These are phyloP conservation scores for Primulina tabacum DNA, from an alignment of 257 asterid genomes.

Conservation along the genomic window DNA sequence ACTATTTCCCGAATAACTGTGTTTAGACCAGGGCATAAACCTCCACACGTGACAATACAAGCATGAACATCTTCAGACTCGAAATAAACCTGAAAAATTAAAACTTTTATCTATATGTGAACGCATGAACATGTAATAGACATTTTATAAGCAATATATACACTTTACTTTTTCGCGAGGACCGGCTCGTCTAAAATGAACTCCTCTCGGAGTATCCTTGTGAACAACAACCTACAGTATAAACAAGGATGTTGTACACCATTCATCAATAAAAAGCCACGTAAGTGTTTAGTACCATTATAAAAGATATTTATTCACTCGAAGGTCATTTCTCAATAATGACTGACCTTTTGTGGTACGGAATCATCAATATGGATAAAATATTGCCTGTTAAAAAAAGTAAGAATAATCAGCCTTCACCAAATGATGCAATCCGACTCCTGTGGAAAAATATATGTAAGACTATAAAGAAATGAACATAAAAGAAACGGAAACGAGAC, in stretches of 20 bases:
- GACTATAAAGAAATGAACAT: neutral
- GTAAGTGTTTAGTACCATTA: neutral
- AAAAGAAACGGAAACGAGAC: neutral
- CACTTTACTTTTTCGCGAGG: slow-evolving; percentile 73
- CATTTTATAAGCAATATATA: neutral
- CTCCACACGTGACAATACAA: slow-evolving; percentile 94
- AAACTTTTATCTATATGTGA: neutral
- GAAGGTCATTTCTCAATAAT: neutral
- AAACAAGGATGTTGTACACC: neutral
- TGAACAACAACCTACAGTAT: slow-evolving; percentile 66
- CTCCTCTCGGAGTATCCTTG: slow-evolving; percentile 70
- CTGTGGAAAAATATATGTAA: neutral
- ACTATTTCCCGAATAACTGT: slow-evolving; percentile 92
- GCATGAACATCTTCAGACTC: slow-evolving; percentile 80
- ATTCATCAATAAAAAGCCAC: neutral
- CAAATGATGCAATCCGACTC: neutral
- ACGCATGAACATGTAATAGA: neutral
- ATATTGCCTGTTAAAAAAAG: slow-evolving; percentile 60
- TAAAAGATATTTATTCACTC: neutral
- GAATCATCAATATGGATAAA: slow-evolving; percentile 82
- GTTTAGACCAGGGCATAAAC: slow-evolving; percentile 92
- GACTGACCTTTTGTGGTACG: slow-evolving; percentile 68
- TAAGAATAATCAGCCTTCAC: slow-evolving; percentile 6
- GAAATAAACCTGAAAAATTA: slow-evolving; percentile 63
- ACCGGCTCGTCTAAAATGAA: slow-evolving; percentile 95